Percentiles rank a stretch among this genome's conserved stretches.
Evolutionary conservation across 768 basidiomycete genomes (phyloP).

Genomic region (Hypsizygus marmoreus): DNA sequence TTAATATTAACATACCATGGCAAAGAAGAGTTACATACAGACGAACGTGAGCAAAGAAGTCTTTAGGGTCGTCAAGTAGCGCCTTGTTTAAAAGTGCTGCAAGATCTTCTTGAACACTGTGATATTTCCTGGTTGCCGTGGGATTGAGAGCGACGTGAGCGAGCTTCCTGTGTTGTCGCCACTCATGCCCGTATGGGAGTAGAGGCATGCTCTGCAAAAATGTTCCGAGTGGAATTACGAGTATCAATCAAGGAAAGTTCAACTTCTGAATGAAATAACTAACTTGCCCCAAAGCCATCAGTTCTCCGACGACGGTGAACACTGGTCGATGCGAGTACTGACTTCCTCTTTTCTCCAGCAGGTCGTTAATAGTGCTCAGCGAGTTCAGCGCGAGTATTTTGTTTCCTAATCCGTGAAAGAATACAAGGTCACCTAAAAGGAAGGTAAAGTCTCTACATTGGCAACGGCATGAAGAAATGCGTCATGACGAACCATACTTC

Average conservation of each 20-base stretch:
- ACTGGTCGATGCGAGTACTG: background rate
- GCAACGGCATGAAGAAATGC: no score
- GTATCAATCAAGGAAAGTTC: no score
- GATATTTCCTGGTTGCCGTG: slow-evolving; percentile 31
- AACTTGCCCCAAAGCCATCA: no score
- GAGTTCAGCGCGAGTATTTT: background rate
- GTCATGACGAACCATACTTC: background rate
- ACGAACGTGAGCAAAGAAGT: background rate
- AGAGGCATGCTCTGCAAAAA: slow-evolving; percentile 23
- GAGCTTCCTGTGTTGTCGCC: slow-evolving; percentile 25
- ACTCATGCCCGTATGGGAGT: slow-evolving; percentile 16
- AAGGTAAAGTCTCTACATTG: no score
- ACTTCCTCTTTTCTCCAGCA: background rate
- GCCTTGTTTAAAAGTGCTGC: background rate
- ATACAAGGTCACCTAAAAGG: slow-evolving; percentile 1
- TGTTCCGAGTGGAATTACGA: no score
- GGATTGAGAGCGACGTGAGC: slow-evolving; percentile 29
- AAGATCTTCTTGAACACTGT: slow-evolving; percentile 27
- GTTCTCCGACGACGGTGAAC: background rate
- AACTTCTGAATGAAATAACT: no score
- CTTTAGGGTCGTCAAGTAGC: background rate
- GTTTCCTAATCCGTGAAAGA: slow-evolving; percentile 1
- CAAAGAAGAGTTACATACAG: background rate
- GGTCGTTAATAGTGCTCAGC: background rate
- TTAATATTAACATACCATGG: background rate